Percentiles rank a stretch among this genome's conserved stretches.
Evolutionary conservation across 2,329 filamentous ascomycete genomes (phyloP).

Genomic region (Arachnopeziza araneosa): DNA sequence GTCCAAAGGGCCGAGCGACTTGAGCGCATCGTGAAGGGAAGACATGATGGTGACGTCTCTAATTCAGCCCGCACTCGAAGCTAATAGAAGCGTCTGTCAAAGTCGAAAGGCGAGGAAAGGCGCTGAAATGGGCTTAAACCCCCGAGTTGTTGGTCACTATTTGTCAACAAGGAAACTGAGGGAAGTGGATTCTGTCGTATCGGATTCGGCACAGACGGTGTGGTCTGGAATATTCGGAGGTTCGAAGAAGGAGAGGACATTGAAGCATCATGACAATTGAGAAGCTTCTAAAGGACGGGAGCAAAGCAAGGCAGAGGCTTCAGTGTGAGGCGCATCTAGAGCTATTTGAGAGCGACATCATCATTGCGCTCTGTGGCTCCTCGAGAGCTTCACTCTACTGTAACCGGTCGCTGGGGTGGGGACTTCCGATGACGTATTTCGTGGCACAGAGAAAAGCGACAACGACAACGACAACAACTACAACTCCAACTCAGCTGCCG

Average conservation of each 20-base stretch:
- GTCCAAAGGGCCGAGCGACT: constrained; percentile 49
- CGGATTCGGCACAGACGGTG: neutral
- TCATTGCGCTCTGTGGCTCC: neutral
- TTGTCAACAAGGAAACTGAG: neutral
- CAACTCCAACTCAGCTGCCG: too few relatives aligned
- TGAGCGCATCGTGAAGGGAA: constrained; percentile 53
- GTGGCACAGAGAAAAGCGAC: too few relatives aligned
- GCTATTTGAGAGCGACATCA: neutral
- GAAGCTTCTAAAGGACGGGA: neutral
- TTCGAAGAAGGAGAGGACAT: neutral
- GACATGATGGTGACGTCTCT: constrained; percentile 38
- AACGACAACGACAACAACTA: too few relatives aligned
- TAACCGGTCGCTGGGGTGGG: too few relatives aligned
- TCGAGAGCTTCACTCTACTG: neutral
- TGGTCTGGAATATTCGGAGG: neutral
- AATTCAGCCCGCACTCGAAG: neutral
- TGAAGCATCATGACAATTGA: neutral
- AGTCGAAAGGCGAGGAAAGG: neutral
- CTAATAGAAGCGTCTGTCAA: neutral
- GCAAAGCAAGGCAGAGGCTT: neutral
- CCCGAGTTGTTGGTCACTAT: neutral
- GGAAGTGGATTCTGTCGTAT: neutral
- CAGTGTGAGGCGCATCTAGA: neutral
- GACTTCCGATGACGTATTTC: too few relatives aligned
- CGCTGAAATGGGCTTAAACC: neutral